phyloP scores from a whole-genome alignment of 371 early-diverging fungal species.

The Cokeromyces recurvatus region DNA sequence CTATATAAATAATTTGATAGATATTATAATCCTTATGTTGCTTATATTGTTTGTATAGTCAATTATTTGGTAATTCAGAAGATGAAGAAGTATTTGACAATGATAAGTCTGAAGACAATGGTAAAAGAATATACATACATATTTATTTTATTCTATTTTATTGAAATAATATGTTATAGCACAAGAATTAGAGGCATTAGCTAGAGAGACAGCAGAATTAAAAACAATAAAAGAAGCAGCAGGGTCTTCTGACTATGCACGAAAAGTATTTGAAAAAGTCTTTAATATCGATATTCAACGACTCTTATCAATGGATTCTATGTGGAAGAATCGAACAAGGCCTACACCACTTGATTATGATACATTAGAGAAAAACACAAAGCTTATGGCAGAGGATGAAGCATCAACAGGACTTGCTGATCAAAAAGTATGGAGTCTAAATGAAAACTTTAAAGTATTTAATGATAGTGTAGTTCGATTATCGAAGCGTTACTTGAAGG shows the following conservation, averaged over 20 bases:
- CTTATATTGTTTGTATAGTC: conserved; percentile 43
- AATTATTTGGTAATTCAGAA: conserved; percentile 80
- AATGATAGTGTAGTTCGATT: conserved; percentile 44
- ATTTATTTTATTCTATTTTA: not conserved
- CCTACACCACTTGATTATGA: conserved; percentile 70
- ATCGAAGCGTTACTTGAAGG: conserved; percentile 34
- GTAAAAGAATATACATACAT: conserved; percentile 25
- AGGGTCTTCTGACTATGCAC: conserved; percentile 61
- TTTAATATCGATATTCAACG: conserved; percentile 78
- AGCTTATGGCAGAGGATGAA: conserved; percentile 2
- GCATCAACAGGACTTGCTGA: conserved; percentile 39
- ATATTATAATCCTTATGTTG: too few relatives aligned
- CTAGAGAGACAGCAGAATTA: conserved; percentile 67
- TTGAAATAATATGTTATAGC: conserved; percentile 29
- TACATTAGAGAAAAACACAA: conserved; percentile 18
- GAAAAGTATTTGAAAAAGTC: conserved; percentile 82
- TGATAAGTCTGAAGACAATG: conserved; percentile 55
- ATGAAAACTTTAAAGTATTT: conserved; percentile 52
- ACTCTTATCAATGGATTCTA: conserved; percentile 76
- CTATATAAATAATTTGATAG: too few relatives aligned
- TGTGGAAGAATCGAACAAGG: conserved; percentile 79
- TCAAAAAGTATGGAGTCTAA: conserved; percentile 66
- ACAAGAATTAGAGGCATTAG: conserved; percentile 69
- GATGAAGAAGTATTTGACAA: conserved; percentile 59
- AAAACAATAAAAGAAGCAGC: conserved; percentile 57